phyloP scores from a whole-genome alignment of 2,329 filamentous ascomycete genomes.

The Coleophoma cylindrospora region DNA sequence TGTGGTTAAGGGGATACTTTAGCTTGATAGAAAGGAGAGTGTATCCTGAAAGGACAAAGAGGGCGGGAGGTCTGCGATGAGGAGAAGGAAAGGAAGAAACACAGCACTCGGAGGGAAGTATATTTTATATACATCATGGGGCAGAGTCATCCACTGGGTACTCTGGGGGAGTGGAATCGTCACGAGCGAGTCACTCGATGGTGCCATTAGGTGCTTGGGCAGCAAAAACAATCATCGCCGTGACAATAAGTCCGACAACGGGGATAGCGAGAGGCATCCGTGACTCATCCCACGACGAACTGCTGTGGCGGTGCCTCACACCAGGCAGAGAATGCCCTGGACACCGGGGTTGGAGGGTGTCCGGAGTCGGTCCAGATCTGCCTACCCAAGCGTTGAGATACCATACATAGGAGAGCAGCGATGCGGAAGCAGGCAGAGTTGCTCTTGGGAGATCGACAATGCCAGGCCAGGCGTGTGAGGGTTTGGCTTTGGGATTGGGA shows the following conservation, averaged over 20 bases:
- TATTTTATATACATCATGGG: slow-evolving; percentile 14
- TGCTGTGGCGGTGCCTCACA: no score
- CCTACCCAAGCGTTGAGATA: no score
- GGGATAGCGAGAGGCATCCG: no score
- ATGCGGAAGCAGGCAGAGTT: no score
- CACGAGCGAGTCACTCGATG: neutral
- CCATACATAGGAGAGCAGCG: no score
- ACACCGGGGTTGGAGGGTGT: no score
- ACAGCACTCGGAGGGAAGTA: slow-evolving; percentile 1
- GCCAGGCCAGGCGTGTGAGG: no score
- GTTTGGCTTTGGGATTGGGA: no score
- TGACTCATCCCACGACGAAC: no score
- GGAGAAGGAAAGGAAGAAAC: slow-evolving; percentile 5
- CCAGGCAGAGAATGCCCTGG: no score
- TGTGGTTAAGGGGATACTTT: neutral
- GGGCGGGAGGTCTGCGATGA: slow-evolving; percentile 19
- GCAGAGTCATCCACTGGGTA: slow-evolving; percentile 9
- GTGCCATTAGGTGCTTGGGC: neutral
- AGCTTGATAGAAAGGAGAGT: neutral
- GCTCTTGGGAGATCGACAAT: no score
- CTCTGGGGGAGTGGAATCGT: neutral
- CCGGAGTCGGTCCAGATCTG: no score
- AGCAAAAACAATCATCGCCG: neutral
- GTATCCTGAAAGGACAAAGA: slow-evolving; percentile 9
- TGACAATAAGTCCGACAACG: neutral